A percentile compares a stretch with the other conserved stretches of the same genome.
Evolutionary conservation across 2,329 filamentous ascomycete genomes (phyloP).

Genomic region (Dactylellina drechsleri): DNA sequence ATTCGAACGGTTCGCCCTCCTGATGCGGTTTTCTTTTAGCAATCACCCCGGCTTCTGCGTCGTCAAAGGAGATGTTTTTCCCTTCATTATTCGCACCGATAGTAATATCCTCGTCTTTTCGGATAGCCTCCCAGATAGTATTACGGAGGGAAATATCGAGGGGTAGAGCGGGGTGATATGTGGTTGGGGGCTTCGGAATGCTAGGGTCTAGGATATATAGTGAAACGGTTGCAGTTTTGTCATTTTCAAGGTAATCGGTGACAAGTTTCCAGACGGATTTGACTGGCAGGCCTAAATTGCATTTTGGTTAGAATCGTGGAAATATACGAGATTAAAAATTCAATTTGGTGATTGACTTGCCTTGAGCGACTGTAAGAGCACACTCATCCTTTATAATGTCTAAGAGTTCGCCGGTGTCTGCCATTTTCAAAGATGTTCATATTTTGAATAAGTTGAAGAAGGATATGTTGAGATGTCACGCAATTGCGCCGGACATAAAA

Average conservation of each 20-base stretch:
- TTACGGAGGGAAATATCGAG: slow-evolving; percentile 39
- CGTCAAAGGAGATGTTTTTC: slow-evolving; percentile 44
- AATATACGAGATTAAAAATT: not conserved
- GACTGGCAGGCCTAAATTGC: slow-evolving; percentile 34
- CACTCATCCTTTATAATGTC: slow-evolving; percentile 54
- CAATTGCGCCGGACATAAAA: not conserved
- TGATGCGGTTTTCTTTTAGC: slow-evolving; percentile 12
- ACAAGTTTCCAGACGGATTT: slow-evolving; percentile 49
- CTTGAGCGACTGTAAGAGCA: slow-evolving; percentile 48
- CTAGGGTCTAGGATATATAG: slow-evolving; percentile 45
- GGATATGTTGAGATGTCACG: not conserved
- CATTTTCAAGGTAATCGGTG: slow-evolving; percentile 39
- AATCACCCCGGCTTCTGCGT: slow-evolving; percentile 39
- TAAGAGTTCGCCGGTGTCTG: slow-evolving; percentile 48
- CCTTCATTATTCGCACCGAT: slow-evolving; percentile 45
- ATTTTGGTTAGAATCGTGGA: slow-evolving; percentile 2
- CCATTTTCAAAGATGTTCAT: slow-evolving; percentile 49
- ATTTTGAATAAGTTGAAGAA: slow-evolving; percentile 21
- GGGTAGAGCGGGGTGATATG: slow-evolving; percentile 41
- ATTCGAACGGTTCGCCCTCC: slow-evolving; percentile 20
- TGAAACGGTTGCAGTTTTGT: slow-evolving; percentile 32
- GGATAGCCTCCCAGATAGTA: slow-evolving; percentile 39
- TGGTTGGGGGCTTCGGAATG: slow-evolving; percentile 36
- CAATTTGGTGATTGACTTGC: slow-evolving; percentile 9
- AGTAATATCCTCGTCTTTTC: slow-evolving; percentile 33